These are phyloP conservation scores for Schizothecium vesticola DNA, from an alignment of 495 filamentous ascomycete genomes.

Conservation along the genomic window DNA sequence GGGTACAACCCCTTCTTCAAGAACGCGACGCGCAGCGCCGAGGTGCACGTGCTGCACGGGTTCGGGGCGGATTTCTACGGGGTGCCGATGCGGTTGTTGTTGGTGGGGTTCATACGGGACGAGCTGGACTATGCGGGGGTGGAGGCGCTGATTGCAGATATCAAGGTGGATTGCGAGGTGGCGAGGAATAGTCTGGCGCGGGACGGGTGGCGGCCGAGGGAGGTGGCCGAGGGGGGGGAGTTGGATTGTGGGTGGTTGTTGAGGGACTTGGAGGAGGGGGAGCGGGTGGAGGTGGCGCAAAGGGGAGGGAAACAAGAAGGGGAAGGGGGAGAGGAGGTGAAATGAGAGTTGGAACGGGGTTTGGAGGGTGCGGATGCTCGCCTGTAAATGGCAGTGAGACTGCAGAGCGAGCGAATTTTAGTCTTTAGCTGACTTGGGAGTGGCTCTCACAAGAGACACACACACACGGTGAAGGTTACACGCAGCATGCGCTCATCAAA, in stretches of 20 bases:
- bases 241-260: conserved; percentile 40
- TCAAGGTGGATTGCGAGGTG: conserved; percentile 80
- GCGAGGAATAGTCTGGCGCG: conserved; percentile 66
- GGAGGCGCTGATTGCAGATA: conserved; percentile 83
- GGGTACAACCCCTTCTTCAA: conserved; percentile 97
- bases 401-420: not conserved
- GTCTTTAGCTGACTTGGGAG: not conserved
- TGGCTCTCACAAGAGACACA: not conserved
- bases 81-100: conserved; percentile 64
- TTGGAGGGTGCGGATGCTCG: too few relatives aligned
- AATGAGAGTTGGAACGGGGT: not conserved
- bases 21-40: conserved; percentile 73
- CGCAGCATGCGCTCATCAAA: not conserved
- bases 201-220: conserved; percentile 53
- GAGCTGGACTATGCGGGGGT: conserved; percentile 82
- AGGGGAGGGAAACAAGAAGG: not conserved
- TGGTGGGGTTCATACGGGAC: conserved; percentile 82
- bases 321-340: not conserved
- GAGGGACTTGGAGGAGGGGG: conserved; percentile 9
- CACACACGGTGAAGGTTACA: not conserved
- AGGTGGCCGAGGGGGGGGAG: conserved; percentile 30
- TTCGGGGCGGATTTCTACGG: conserved; percentile 81
- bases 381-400: too few relatives aligned
- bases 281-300: not conserved
- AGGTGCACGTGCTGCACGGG: conserved; percentile 82